Evolutionary conservation across 768 basidiomycete species (phyloP).

Genomic region (Lactarius tabidus): DNA sequence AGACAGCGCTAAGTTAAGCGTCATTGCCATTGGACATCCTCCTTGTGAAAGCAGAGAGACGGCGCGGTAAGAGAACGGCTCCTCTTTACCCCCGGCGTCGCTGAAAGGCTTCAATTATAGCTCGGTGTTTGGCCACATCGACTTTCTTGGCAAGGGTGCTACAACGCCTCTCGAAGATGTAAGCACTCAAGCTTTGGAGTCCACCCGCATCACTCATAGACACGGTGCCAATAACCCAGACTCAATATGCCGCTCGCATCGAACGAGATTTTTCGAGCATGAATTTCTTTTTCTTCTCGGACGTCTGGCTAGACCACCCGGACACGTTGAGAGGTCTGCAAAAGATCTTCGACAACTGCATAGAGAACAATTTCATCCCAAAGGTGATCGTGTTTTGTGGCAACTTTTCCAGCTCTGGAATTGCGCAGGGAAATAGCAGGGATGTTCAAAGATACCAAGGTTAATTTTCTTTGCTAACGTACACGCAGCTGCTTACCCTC

Average conservation of each 20-base stretch:
- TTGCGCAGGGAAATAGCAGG: constrained; percentile 70
- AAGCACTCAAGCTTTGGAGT: constrained; percentile 29
- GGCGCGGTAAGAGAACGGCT: constrained; percentile 54
- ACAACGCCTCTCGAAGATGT: constrained; percentile 91
- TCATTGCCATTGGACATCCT: constrained; percentile 94
- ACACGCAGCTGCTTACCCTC: neutral
- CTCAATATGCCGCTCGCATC: constrained; percentile 57
- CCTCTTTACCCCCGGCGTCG: neutral
- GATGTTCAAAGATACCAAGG: constrained; percentile 87
- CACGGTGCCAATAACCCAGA: constrained; percentile 30
- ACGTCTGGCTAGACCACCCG: constrained; percentile 92
- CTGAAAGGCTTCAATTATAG: constrained; percentile 38
- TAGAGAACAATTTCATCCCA: constrained; percentile 83
- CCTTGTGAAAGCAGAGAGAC: constrained; percentile 88
- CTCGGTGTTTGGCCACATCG: constrained; percentile 92
- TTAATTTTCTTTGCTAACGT: constrained; percentile 29
- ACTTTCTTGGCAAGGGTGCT: constrained; percentile 93
- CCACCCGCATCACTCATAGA: neutral
- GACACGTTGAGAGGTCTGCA: constrained; percentile 74
- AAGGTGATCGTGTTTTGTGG: constrained; percentile 90
- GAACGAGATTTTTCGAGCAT: constrained; percentile 68
- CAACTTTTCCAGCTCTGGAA: constrained; percentile 85
- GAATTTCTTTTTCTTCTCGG: constrained; percentile 90
- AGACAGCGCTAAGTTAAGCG: constrained; percentile 80
- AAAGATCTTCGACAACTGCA: constrained; percentile 85